Conservation (phyloP, 2,329 filamentous ascomycete genomes). For the Gnomoniopsis sp. region DNA sequence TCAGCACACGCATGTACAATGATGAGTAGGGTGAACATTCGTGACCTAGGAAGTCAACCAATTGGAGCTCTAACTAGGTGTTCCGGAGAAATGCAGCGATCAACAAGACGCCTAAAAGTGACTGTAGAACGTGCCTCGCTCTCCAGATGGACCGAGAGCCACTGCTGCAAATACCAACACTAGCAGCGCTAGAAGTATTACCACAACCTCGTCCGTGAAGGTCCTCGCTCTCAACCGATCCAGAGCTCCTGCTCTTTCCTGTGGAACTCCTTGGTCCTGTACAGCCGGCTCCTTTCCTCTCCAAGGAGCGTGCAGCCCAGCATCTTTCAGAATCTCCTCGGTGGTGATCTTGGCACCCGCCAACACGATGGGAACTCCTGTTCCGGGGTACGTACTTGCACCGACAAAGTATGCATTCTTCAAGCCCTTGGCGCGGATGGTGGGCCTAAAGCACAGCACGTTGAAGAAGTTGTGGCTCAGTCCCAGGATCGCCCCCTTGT, state of each 20-base stretch:
- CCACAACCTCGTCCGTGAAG: constrained; percentile 8
- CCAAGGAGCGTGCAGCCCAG: constrained; percentile 29
- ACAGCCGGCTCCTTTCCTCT: constrained; percentile 18
- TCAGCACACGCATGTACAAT: not conserved
- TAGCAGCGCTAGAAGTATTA: not conserved
- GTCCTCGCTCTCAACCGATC: constrained; percentile 13
- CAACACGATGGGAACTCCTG: constrained; percentile 70
- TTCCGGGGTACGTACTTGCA: constrained; percentile 72
- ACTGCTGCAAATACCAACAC: not conserved
- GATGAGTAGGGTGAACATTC: not conserved
- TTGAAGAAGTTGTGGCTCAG: constrained; percentile 73
- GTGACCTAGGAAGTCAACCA: not conserved
- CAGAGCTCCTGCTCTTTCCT: constrained; percentile 17
- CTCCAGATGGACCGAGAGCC: not conserved
- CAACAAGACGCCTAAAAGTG: not conserved
- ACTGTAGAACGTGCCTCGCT: not conserved
- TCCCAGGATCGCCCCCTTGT: constrained; percentile 71
- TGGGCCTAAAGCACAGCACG: constrained; percentile 63
- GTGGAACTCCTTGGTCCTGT: constrained; percentile 21
- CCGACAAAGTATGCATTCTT: constrained; percentile 66
- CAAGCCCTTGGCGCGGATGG: constrained; percentile 50
- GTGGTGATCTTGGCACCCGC: constrained; percentile 62
- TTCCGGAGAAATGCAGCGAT: not conserved
- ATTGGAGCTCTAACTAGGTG: no score
- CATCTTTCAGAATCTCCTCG: constrained; percentile 39